Conservation (phyloP, 306 rosid species). For the Mimosa bimucronata region DNA sequence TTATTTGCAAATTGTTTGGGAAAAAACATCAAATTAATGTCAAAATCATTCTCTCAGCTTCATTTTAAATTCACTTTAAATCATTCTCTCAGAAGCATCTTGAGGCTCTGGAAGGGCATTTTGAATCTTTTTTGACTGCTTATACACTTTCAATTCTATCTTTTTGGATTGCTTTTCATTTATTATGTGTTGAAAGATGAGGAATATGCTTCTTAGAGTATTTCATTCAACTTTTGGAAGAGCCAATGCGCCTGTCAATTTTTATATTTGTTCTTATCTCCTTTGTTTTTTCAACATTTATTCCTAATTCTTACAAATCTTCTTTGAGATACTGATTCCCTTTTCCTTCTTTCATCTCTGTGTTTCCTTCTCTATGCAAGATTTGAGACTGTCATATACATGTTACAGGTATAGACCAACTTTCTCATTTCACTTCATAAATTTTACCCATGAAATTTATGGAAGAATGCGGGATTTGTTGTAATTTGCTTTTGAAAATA, state of each 20-base stretch:
- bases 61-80: no score
- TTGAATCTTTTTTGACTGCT: no score
- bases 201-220: no score
- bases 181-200: no score
- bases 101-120: no score
- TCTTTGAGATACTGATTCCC: conserved; percentile 37
- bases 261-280: not conserved
- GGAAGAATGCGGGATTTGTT: no score
- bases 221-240: no score
- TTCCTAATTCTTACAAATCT: not conserved
- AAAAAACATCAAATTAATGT: not conserved
- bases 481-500: no score
- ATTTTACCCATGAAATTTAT: not conserved
- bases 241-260: no score
- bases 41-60: conserved; percentile 14
- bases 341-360: not conserved
- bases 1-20: not conserved
- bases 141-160: no score
- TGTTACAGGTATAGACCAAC: conserved; percentile 78
- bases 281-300: not conserved
- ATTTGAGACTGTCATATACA: conserved; percentile 96
- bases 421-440: conserved; percentile 7
- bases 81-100: no score
- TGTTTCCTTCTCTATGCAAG: conserved; percentile 53
- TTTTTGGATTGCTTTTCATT: no score